Conservation (phyloP, 1,139 yeast species). For the Geotrichum citri-aurantii region DNA sequence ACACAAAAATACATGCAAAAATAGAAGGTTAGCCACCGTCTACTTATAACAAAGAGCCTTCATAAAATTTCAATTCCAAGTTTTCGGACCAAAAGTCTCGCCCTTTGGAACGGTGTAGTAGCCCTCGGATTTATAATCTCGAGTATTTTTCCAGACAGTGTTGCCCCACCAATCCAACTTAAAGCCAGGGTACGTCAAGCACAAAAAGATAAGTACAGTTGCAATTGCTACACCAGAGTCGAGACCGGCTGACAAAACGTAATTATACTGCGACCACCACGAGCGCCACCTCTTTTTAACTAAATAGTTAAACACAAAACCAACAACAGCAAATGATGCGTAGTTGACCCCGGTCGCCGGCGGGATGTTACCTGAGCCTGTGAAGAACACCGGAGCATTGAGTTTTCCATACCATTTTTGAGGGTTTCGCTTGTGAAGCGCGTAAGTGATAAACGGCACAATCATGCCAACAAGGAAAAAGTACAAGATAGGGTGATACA, state of each 20-base stretch:
- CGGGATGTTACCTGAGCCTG: conserved; percentile 42
- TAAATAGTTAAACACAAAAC: conserved; percentile 40
- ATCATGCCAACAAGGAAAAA: conserved; percentile 40
- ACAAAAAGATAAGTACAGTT: conserved; percentile 45
- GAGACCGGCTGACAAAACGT: conserved; percentile 39
- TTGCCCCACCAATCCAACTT: conserved; percentile 49
- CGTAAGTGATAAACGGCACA: conserved; percentile 39
- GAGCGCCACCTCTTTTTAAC: conserved; percentile 32
- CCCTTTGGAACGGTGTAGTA: conserved; percentile 30
- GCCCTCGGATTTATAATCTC: conserved; percentile 29
- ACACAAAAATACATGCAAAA: too few relatives aligned
- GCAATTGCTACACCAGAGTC: conserved; percentile 41
- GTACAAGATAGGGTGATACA: conserved; percentile 37
- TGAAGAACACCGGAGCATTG: conserved; percentile 39
- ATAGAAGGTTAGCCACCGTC: too few relatives aligned
- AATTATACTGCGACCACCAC: conserved; percentile 71
- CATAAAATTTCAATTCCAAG: conserved; percentile 28
- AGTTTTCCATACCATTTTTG: conserved; percentile 36
- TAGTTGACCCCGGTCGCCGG: conserved; percentile 42
- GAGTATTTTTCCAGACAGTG: conserved; percentile 37
- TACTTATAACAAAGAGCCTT: not conserved
- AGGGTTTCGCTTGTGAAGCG: conserved; percentile 42
- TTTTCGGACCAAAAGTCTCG: conserved; percentile 38
- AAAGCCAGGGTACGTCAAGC: conserved; percentile 42
- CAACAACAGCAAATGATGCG: conserved; percentile 39